phyloP scores from a whole-genome alignment of 2,329 filamentous ascomycete species.

The Dichotomopilus funicola region DNA sequence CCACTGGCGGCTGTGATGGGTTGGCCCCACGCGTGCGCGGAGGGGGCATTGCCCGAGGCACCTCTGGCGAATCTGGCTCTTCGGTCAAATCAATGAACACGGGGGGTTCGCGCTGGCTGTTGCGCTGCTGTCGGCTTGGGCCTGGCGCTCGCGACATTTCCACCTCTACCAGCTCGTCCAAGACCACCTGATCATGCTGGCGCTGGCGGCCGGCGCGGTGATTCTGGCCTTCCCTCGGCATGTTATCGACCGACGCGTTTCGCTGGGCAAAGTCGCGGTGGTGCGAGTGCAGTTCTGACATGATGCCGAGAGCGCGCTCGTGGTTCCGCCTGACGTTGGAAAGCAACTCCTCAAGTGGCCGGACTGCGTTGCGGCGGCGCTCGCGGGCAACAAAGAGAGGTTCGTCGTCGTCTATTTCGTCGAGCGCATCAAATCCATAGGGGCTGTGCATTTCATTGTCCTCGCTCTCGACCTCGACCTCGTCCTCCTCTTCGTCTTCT shows the following conservation, averaged over 20 bases:
- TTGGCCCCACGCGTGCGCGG: neutral
- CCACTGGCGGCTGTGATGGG: neutral
- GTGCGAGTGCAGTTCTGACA: neutral
- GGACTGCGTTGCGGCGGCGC: neutral
- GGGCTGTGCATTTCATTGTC: neutral
- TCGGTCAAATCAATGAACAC: constrained; percentile 44
- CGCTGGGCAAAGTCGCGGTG: neutral
- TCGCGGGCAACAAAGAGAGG: constrained; percentile 1
- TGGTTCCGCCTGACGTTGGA: neutral
- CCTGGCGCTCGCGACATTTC: constrained; percentile 16
- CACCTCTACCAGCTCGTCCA: constrained; percentile 32
- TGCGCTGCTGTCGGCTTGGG: neutral
- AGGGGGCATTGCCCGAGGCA: neutral
- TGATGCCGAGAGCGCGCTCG: neutral
- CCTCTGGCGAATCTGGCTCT: constrained; percentile 42
- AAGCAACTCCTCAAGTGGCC: neutral
- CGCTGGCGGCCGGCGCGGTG: neutral
- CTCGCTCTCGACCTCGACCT: neutral
- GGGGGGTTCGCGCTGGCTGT: neutral
- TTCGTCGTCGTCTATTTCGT: neutral
- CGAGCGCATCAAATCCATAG: too few species aligned
- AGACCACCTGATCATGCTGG: too few species aligned
- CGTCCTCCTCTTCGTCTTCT: neutral
- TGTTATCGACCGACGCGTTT: neutral
- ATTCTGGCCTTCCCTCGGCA: neutral